A percentile compares a stretch with the other conserved stretches of the same genome.
Conservation (phyloP, 768 basidiomycete species). For the Rhodotorula graminis region DNA sequence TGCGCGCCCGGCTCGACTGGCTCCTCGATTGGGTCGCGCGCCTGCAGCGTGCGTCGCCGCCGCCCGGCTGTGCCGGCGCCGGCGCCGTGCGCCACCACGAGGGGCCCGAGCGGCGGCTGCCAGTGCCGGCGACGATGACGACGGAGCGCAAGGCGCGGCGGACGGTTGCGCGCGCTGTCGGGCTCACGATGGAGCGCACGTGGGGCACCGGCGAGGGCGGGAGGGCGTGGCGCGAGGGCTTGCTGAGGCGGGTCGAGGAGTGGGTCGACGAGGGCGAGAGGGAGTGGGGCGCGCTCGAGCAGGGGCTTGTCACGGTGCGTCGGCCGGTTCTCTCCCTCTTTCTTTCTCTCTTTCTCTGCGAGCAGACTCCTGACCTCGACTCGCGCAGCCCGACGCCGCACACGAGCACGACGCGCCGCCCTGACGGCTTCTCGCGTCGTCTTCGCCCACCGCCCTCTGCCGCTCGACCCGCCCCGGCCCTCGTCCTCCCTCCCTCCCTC, state of each 20-base stretch:
- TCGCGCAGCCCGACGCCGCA: too few relatives aligned
- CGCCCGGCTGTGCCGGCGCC: neutral
- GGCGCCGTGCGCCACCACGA: too few relatives aligned
- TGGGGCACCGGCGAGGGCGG: neutral
- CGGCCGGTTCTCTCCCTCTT: too few relatives aligned
- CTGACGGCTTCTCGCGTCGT: too few relatives aligned
- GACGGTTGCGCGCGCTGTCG: neutral
- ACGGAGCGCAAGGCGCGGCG: neutral
- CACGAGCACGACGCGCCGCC: too few relatives aligned
- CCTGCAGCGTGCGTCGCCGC: neutral
- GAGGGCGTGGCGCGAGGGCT: neutral
- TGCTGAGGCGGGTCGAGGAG: neutral
- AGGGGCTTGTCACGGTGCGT: neutral
- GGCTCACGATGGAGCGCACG: neutral
- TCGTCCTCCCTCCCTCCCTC: too few relatives aligned
- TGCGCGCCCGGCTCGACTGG: slow-evolving; percentile 36
- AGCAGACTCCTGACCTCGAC: too few relatives aligned
- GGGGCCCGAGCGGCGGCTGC: too few relatives aligned
- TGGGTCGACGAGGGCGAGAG: neutral
- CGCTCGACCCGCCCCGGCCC: too few relatives aligned
- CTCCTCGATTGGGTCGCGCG: neutral
- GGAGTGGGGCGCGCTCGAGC: neutral
- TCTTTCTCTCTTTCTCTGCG: too few relatives aligned
- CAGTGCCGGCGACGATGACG: neutral
- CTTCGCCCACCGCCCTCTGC: too few relatives aligned